Evolutionary conservation across 2,329 filamentous ascomycete genomes (phyloP), one percentile per base, ranked within the genome.

Genomic region (Bipolaris cookei): DNA sequence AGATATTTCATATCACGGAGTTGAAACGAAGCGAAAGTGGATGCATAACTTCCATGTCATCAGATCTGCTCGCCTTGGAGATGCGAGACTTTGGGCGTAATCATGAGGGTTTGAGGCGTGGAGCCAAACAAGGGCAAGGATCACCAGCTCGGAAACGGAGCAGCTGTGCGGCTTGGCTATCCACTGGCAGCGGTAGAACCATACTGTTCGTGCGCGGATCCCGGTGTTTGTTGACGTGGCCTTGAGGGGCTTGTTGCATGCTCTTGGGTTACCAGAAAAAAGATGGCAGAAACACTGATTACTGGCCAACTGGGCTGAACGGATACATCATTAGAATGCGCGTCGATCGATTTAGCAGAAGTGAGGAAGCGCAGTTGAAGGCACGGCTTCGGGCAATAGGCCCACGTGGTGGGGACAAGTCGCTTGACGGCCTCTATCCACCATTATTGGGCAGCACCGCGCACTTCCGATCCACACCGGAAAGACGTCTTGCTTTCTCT

Each of bases 391-490:
- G 51, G 53, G 23, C 39, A 47, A 53, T 50, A 47, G 58, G 46
- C 51, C 43, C 55, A 46, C 46, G 51, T 54, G 23, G 43, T 51
- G 54, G 58, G 41, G 50, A 51, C 54, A 53, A n/a, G 48, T 56
- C 51, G 54, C 58, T 55, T 59, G 50, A 49, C 60, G 60, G 62
- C 35, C 35, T 51, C 48, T 39, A 51, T 23, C 7, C 11, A 32
- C 14, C 25, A 14, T 56, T 49, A 67, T 70, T 70, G 62, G 68
- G 48, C 39, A 32, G 42, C 37, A 49, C 51, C 43, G 25, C 47
- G 39, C 54, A 61, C 57, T 60, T 60, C 61, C 59, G 64, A 39
- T 56, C 46, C 59, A 61, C 62, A 43, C 56, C 60, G 53, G 55
- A 38, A 49, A 55, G 55, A 62, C 58, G 51, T 55, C 56, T 56